Percentiles rank a stretch among this genome's conserved stretches.
Evolutionary conservation across 1,284 basidiomycete genomes (phyloP).

Genomic region (Lignosus rhinocerotis): DNA sequence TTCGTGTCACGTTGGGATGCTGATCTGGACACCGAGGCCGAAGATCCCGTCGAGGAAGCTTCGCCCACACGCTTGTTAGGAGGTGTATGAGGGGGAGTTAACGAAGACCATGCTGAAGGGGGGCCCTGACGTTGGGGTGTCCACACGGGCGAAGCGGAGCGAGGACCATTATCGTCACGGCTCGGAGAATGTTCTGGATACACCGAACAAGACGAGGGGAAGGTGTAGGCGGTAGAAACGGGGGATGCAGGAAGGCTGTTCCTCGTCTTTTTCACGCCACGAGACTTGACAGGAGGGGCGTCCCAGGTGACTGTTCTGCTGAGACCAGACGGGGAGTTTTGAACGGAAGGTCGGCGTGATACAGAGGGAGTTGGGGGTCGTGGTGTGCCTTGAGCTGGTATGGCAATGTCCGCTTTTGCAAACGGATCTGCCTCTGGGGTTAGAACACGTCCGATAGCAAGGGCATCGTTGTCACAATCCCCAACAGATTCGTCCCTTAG

Average conservation of each 20-base stretch:
- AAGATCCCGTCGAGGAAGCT: not conserved
- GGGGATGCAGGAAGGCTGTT: conserved; percentile 23
- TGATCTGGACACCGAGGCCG: not conserved
- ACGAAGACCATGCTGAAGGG: conserved; percentile 20
- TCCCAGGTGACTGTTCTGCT: conserved; percentile 13
- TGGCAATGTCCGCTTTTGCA: conserved; percentile 28
- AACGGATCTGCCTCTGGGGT: conserved; percentile 37
- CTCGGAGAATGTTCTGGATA: not conserved
- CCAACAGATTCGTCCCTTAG: not conserved
- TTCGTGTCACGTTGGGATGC: not conserved
- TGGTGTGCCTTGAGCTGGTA: conserved; percentile 17
- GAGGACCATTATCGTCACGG: not conserved
- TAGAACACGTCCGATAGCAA: conserved; percentile 32
- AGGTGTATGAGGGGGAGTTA: conserved; percentile 6
- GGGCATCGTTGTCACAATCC: conserved; percentile 22
- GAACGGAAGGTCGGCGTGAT: conserved; percentile 11
- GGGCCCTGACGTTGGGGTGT: conserved; percentile 11
- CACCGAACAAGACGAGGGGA: conserved; percentile 27
- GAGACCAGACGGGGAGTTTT: conserved; percentile 3
- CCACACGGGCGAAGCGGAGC: not conserved
- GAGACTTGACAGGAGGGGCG: not conserved
- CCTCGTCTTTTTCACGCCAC: conserved; percentile 6
- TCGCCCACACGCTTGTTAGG: not conserved
- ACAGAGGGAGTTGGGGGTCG: conserved; percentile 17
- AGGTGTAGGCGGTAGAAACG: conserved; percentile 21